Conservation (phyloP, 306 rosid genomes). For the Cucurbita moschata region DNA sequence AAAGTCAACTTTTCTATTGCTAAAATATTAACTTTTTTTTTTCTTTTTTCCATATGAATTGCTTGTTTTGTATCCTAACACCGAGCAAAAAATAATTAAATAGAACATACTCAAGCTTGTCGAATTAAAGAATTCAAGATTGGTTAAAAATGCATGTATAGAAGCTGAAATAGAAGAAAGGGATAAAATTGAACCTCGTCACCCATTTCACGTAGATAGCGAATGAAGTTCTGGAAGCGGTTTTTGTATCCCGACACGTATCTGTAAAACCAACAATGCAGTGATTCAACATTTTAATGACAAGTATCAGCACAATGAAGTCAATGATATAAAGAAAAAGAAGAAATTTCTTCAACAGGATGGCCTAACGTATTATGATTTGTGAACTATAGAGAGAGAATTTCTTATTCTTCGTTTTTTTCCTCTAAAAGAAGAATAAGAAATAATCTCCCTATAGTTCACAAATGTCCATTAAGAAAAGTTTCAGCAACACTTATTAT, state of each 20-base stretch:
- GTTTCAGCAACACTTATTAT: neutral
- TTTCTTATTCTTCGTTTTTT: too few relatives aligned
- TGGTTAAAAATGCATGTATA: neutral
- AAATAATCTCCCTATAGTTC: neutral
- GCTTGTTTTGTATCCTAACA: neutral
- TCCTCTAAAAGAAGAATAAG: too few relatives aligned
- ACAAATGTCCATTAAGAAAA: neutral
- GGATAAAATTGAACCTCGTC: conserved; percentile 28
- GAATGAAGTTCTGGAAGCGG: conserved; percentile 48
- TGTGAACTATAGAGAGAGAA: too few relatives aligned
- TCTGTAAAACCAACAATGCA: conserved; percentile 19
- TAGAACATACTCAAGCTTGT: neutral
- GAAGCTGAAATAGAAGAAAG: neutral
- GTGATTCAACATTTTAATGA: neutral
- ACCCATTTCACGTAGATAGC: conserved; percentile 49
- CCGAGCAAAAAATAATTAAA: neutral
- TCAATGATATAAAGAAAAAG: neutral
- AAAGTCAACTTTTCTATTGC: conserved; percentile 8
- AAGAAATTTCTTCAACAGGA: too few relatives aligned
- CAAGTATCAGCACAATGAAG: neutral
- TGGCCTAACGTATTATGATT: too few relatives aligned
- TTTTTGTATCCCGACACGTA: conserved; percentile 50
- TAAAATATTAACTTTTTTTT: neutral
- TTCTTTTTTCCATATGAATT: neutral
- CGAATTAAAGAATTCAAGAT: neutral